Conservation (phyloP, 202 grass and related monocot genomes). For the Brachypodium distachyon region DNA sequence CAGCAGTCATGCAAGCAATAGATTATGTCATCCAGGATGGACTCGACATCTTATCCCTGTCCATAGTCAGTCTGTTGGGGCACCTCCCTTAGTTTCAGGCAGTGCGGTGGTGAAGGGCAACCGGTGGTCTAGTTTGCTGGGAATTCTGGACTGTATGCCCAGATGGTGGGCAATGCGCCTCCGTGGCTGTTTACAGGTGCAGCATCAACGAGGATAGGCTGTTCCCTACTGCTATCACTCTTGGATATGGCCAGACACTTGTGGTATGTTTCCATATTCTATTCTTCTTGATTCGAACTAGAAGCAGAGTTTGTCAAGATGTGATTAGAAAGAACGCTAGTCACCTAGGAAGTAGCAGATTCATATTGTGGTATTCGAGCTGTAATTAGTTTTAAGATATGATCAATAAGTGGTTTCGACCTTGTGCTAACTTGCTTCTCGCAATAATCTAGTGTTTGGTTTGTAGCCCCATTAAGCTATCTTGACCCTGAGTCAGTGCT, state of each 20-base stretch:
- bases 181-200: constrained; percentile 51
- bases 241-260: constrained; percentile 30
- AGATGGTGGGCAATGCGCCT: constrained; percentile 10
- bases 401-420: no score
- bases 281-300: not conserved
- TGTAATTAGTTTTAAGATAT: not conserved
- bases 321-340: not conserved
- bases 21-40: constrained; percentile 45
- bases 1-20: constrained; percentile 12
- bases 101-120: constrained; percentile 25
- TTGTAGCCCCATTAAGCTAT: not conserved
- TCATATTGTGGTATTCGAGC: not conserved
- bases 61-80: not conserved
- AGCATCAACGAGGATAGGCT: constrained; percentile 35
- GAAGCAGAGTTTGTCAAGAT: not conserved
- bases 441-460: not conserved
- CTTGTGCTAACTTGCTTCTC: not conserved
- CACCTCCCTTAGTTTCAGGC: constrained; percentile 23
- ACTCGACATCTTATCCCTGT: constrained; percentile 30
- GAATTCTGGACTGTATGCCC: constrained; percentile 8
- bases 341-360: not conserved
- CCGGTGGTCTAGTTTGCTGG: constrained; percentile 21
- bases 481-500: no score
- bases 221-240: constrained; percentile 30
- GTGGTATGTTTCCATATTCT: constrained; percentile 27